Base-by-base conservation (phyloP, 768 basidiomycete genomes). In the Mrakia blollopis region DNA sequence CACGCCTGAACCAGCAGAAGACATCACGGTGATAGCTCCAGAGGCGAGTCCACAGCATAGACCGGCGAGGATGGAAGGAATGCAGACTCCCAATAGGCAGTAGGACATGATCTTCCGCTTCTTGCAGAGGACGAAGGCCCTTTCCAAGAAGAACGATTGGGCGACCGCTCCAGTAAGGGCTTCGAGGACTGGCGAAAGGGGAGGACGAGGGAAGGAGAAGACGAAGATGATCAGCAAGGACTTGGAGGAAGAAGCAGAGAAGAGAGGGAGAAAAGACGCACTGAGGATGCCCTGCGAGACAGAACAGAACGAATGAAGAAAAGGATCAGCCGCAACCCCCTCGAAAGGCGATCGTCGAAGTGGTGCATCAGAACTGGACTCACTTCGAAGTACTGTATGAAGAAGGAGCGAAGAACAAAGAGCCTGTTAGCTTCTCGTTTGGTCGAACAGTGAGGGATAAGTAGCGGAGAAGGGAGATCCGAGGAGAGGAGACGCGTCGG, bases 361-460 rank as follows among this genome's bases (percentile, higher is more conserved):
- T n/a, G n/a, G n/a, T n/a, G n/a, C n/a, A n/a, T n/a, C 6, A 6
- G 37, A 41, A 23, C 37, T 35, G 23, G 14, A 41, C 65, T 68
- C 39, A 68, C 65, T 39, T 68, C 65, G 65, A 68, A 68, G 37
- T 68, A 68, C 37, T 39, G 37, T 68, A 13, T 9, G 35, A 65
- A 67, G 63, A 2, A 23, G 16, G 14, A 23, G 35, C 37, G 9
- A 50, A 14, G 18, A 18, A 50, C 5, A 18, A 50, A 3, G 18
- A 50, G 47, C 21, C 11, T 5, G 39, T 41, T 41, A 41, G 39
- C 39, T 5, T 41, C 5, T 41, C 39, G 39, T 41, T 41, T 11
- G 11, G 39, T 11, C 11, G n/a, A n/a, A n/a, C n/a, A n/a, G n/a
- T n/a, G n/a, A n/a, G n/a, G n/a, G n/a, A n/a, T n/a, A n/a, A n/a